A percentile compares a stretch with the other conserved stretches of the same genome.
phyloP scores from a whole-genome alignment of 2,329 filamentous ascomycete genomes.

The Akanthomyces muscarius region DNA sequence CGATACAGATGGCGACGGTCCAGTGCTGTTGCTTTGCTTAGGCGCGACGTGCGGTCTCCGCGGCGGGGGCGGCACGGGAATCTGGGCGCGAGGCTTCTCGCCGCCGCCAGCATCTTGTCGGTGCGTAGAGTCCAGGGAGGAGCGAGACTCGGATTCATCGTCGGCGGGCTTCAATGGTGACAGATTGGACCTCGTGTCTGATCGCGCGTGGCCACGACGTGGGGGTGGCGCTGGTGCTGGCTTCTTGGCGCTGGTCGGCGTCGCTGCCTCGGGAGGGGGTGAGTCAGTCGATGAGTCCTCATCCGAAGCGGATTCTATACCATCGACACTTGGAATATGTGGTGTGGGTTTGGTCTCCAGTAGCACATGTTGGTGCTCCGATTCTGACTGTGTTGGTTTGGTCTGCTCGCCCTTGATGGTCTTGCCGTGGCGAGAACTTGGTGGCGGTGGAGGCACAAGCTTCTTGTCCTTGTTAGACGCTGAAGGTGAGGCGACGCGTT shows the following conservation, averaged over 20 bases:
- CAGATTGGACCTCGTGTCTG: conserved; percentile 37
- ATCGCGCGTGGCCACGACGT: conserved; percentile 42
- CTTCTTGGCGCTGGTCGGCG: conserved; percentile 34
- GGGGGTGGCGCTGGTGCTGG: conserved; percentile 50
- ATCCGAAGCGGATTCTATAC: not conserved
- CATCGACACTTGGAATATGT: not conserved
- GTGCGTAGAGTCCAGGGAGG: conserved; percentile 47
- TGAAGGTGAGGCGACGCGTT: not conserved
- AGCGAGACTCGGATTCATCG: conserved; percentile 41
- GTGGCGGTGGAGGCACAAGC: conserved; percentile 67
- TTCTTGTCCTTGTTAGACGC: conserved; percentile 42
- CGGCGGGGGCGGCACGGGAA: conserved; percentile 50
- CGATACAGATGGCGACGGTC: conserved; percentile 20
- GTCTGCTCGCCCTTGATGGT: conserved; percentile 53
- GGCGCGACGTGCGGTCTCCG: conserved; percentile 42
- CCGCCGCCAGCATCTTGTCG: conserved; percentile 37
- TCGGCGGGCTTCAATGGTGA: conserved; percentile 21
- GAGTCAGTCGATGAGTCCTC: conserved; percentile 25
- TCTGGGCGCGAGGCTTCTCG: conserved; percentile 33
- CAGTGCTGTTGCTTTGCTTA: conserved; percentile 27
- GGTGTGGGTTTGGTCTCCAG: not conserved
- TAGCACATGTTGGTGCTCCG: not conserved
- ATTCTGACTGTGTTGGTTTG: conserved; percentile 38
- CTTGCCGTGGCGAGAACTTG: conserved; percentile 73
- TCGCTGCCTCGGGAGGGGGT: conserved; percentile 26